These are phyloP conservation scores for Cercis canadensis DNA, from an alignment of 306 rosid genomes.

Conservation along the genomic window DNA sequence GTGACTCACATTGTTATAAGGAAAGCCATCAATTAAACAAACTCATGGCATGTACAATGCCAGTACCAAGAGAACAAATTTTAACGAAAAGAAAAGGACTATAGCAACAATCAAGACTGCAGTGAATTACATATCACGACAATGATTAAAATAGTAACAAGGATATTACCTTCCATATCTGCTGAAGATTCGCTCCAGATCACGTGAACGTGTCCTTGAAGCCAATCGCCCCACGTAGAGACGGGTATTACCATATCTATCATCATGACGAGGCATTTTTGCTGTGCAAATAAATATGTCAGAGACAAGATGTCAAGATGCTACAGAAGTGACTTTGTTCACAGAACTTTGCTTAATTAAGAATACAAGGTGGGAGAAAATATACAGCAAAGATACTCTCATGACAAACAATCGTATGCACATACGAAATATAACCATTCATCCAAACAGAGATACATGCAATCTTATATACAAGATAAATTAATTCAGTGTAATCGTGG, in stretches of 20 bases:
- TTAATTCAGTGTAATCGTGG: not conserved
- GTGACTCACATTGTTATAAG: not conserved
- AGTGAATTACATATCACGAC: too few relatives aligned
- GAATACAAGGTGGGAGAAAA: not conserved
- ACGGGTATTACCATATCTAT: constrained; percentile 69
- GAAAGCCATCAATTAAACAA: not conserved
- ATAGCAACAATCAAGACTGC: not conserved
- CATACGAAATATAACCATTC: not conserved
- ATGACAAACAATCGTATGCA: not conserved
- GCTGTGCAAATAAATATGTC: constrained; percentile 25
- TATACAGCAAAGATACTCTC: not conserved
- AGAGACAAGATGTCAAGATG: not conserved
- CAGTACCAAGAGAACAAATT: not conserved
- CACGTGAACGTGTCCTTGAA: constrained; percentile 75
- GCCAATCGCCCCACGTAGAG: constrained; percentile 79
- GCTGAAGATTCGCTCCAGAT: constrained; percentile 68
- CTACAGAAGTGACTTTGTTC: not conserved
- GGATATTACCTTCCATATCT: constrained; percentile 72
- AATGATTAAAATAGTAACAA: not conserved
- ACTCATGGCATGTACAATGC: not conserved
- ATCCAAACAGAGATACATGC: not conserved
- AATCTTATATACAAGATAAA: not conserved
- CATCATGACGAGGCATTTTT: constrained; percentile 84
- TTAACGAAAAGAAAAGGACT: not conserved
- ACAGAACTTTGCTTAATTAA: not conserved